Percentiles rank a stretch among this genome's conserved stretches.
These are phyloP conservation scores for Aspergillus indologenus DNA, from an alignment of 495 filamentous ascomycete species.

Conservation along the genomic window DNA sequence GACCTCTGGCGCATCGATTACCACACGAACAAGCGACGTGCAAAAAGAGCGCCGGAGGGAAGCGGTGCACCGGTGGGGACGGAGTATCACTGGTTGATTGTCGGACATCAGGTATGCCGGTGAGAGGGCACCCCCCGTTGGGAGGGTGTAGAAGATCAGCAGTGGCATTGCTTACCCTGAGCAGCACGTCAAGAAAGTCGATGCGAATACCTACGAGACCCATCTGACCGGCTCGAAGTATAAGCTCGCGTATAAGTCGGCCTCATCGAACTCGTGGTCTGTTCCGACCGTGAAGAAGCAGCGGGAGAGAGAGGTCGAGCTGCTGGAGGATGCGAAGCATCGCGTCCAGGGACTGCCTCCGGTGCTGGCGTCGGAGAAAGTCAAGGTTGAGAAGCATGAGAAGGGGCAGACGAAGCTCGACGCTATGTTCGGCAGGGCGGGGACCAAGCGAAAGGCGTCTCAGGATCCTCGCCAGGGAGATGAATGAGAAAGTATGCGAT, in stretches of 20 bases:
- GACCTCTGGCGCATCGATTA: conserved; percentile 37
- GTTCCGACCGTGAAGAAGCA: conserved; percentile 34
- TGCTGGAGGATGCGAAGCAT: conserved; percentile 31
- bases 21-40: conserved; percentile 29
- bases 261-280: conserved; percentile 30
- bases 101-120: conserved; percentile 37
- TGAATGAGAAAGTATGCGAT: background rate
- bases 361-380: conserved; percentile 31
- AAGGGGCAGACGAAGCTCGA: conserved; percentile 36
- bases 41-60: conserved; percentile 26
- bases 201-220: conserved; percentile 39
- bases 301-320: conserved; percentile 32
- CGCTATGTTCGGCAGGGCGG: conserved; percentile 24
- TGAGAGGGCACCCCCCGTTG: too few relatives aligned
- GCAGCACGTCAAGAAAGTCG: conserved; percentile 35
- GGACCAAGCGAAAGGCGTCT: conserved; percentile 17
- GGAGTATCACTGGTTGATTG: conserved; percentile 38
- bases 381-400: conserved; percentile 26
- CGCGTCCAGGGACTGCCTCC: conserved; percentile 32
- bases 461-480: background rate
- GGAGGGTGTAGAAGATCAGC: background rate
- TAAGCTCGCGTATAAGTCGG: conserved; percentile 34
- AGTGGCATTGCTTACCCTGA: background rate
- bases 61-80: conserved; percentile 36
- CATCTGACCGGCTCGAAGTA: conserved; percentile 36